A percentile compares a stretch with the other conserved stretches of the same genome.
Evolutionary conservation across 2,329 filamentous ascomycete species (phyloP).

Genomic region (Byssochlamys sp.): DNA sequence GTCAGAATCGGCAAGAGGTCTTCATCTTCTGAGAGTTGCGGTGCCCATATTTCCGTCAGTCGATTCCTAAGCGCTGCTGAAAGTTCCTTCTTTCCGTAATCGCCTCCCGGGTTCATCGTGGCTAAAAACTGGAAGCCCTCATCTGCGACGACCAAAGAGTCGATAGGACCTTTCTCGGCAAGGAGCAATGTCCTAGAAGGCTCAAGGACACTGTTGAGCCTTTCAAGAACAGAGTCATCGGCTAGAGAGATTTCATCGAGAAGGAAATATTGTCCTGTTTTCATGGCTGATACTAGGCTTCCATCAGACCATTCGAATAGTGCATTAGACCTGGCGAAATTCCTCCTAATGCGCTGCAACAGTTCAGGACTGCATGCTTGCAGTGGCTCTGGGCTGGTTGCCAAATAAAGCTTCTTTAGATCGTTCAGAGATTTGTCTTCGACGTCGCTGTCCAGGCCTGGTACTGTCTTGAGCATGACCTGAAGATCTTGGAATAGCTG

Average conservation of each 20-base stretch:
- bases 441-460: conserved; percentile 10
- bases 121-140: conserved; percentile 90
- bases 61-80: conserved; percentile 90
- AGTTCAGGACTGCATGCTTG: conserved; percentile 42
- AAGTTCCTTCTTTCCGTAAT: conserved; percentile 95
- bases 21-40: conserved; percentile 69
- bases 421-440: conserved; percentile 41
- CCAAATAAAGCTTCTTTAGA: conserved; percentile 52
- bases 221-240: conserved; percentile 91
- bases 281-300: conserved; percentile 88
- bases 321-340: conserved; percentile 60
- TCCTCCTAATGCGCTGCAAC: conserved; percentile 33
- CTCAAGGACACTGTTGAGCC: conserved; percentile 92
- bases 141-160: conserved; percentile 66
- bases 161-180: conserved; percentile 81
- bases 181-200: conserved; percentile 75
- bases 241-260: conserved; percentile 96
- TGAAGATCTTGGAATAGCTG: conserved; percentile 54
- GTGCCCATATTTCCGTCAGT: conserved; percentile 98
- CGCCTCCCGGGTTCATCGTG: conserved; percentile 97
- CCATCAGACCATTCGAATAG: conserved; percentile 96
- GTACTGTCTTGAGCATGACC: conserved; percentile 29
- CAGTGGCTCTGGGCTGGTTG: conserved; percentile 37
- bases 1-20: conserved; percentile 81
- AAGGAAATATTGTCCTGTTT: conserved; percentile 76